Evolutionary conservation across 2,329 filamentous ascomycete species (phyloP).

Genomic region (Cladophialophora bantiana): DNA sequence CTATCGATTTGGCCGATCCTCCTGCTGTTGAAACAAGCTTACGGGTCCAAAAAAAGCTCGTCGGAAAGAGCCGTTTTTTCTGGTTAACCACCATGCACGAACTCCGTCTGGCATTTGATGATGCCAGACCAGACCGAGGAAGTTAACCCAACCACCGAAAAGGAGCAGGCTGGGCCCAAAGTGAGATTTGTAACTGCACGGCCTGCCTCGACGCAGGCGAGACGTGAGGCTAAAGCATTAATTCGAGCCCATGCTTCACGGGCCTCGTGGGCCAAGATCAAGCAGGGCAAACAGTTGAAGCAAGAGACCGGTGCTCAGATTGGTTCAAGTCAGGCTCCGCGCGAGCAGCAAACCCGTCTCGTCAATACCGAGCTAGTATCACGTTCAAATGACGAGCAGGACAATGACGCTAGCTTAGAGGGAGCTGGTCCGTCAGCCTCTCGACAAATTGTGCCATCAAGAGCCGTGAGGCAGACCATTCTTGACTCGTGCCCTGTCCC

Average conservation of each 20-base stretch:
- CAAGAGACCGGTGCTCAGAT: background rate
- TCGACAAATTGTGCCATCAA: slow-evolving; percentile 9
- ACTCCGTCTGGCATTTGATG: background rate
- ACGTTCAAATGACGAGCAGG: background rate
- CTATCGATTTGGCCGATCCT: background rate
- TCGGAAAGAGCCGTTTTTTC: background rate
- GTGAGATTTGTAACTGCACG: slow-evolving; percentile 14
- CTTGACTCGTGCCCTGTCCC: background rate
- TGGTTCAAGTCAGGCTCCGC: background rate
- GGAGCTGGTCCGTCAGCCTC: slow-evolving; percentile 2
- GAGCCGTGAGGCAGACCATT: slow-evolving; percentile 3
- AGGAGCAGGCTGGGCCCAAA: background rate
- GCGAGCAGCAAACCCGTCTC: background rate
- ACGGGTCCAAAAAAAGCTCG: background rate
- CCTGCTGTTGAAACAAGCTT: background rate
- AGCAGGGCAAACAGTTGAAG: slow-evolving; percentile 15
- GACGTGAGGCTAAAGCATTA: slow-evolving; percentile 13
- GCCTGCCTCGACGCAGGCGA: slow-evolving; percentile 13
- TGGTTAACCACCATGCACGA: slow-evolving; percentile 15
- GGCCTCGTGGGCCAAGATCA: slow-evolving; percentile 21
- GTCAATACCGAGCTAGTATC: slow-evolving; percentile 7
- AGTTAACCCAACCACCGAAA: slow-evolving; percentile 1
- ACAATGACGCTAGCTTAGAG: background rate
- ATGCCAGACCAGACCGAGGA: slow-evolving; percentile 17
- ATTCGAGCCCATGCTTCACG: slow-evolving; percentile 21